Evolutionary conservation across 2,329 filamentous ascomycete genomes (phyloP).

Genomic region (Penicillium decumbens): DNA sequence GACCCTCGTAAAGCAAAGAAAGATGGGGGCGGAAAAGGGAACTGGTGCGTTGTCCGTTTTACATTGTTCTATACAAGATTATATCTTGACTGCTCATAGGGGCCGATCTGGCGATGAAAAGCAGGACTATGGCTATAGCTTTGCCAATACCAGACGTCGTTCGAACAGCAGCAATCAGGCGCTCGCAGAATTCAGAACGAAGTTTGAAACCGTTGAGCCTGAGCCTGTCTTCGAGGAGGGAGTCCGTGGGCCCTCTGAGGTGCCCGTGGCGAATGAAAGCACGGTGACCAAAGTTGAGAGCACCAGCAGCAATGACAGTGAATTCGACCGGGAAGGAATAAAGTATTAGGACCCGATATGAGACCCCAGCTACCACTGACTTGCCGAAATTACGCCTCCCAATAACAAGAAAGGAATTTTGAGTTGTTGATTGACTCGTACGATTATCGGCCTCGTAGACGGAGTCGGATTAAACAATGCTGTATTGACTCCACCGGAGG

Average conservation of each 20-base stretch:
- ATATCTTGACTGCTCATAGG: constrained; percentile 50
- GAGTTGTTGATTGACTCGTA: not conserved
- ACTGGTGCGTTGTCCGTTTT: constrained; percentile 64
- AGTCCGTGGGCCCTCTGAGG: constrained; percentile 63
- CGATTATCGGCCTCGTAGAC: not conserved
- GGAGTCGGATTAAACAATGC: not conserved
- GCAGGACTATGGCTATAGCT: constrained; percentile 75
- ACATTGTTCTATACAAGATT: not conserved
- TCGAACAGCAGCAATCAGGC: constrained; percentile 81
- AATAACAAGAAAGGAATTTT: not conserved
- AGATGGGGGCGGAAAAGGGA: constrained; percentile 84
- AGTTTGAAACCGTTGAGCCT: constrained; percentile 85
- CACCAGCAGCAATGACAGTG: constrained; percentile 40
- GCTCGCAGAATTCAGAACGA: constrained; percentile 82
- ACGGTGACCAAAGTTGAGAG: constrained; percentile 30
- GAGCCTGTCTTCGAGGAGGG: constrained; percentile 91
- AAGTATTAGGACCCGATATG: constrained; percentile 5
- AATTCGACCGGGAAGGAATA: constrained; percentile 15
- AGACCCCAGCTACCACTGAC: not conserved
- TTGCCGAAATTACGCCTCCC: not conserved
- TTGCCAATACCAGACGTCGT: constrained; percentile 80
- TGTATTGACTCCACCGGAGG: not conserved
- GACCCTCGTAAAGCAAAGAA: constrained; percentile 97
- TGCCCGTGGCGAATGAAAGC: constrained; percentile 29
- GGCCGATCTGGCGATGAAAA: constrained; percentile 78